phyloP scores from a whole-genome alignment of 2,329 filamentous ascomycete genomes.

The Arthrobotrys sphaeroides region DNA sequence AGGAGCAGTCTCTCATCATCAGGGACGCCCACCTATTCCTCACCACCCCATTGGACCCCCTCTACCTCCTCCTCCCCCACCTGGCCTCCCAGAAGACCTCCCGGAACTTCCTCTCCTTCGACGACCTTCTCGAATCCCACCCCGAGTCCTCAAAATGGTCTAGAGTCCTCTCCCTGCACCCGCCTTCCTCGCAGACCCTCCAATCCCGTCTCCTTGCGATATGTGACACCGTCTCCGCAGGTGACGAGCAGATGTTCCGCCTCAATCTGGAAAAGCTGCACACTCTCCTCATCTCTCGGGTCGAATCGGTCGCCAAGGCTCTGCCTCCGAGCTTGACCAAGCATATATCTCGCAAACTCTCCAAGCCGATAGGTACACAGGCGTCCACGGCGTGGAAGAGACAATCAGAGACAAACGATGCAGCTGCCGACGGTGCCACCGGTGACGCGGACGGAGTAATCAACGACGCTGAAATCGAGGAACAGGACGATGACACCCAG shows the following conservation, averaged over 20 bases:
- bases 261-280: slow-evolving; percentile 77
- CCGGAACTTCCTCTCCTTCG: slow-evolving; percentile 63
- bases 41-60: slow-evolving; percentile 81
- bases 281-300: slow-evolving; percentile 47
- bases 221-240: slow-evolving; percentile 84
- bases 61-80: slow-evolving; percentile 83
- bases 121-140: slow-evolving; percentile 65
- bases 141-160: slow-evolving; percentile 62
- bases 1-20: slow-evolving; percentile 65
- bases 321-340: slow-evolving; percentile 30
- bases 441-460: slow-evolving; percentile 3
- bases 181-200: slow-evolving; percentile 64
- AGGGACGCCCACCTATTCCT: slow-evolving; percentile 79
- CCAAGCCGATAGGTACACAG: slow-evolving; percentile 57
- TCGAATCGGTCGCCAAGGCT: slow-evolving; percentile 37
- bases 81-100: slow-evolving; percentile 65
- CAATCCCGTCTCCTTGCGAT: slow-evolving; percentile 74
- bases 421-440: not conserved
- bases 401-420: not conserved
- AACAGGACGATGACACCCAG: slow-evolving; percentile 14
- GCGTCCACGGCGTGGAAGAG: slow-evolving; percentile 33
- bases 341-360: slow-evolving; percentile 47
- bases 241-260: slow-evolving; percentile 85
- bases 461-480: slow-evolving; percentile 42
- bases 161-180: slow-evolving; percentile 61